Evolutionary conservation across 345 rosid species (phyloP).

Genomic region (Angophora floribunda): DNA sequence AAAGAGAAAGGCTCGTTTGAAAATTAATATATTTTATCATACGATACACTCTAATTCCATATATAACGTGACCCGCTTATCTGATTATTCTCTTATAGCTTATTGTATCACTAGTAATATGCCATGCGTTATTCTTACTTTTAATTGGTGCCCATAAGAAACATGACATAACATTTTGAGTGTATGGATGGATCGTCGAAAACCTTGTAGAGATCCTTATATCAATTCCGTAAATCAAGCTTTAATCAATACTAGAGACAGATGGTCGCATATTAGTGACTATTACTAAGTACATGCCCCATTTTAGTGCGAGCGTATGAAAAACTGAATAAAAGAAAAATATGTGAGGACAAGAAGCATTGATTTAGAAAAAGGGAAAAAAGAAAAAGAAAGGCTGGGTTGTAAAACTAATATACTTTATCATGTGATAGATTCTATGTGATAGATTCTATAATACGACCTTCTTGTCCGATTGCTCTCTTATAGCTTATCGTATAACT

Average conservation of each 20-base stretch:
- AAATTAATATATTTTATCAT: not conserved
- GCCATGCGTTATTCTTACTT: not conserved
- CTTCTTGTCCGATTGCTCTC: too few relatives aligned
- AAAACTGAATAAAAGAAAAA: too few relatives aligned
- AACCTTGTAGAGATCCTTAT: not conserved
- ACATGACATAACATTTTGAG: not conserved
- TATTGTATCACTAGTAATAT: not conserved
- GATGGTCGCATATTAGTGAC: not conserved
- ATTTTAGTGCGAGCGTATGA: not conserved
- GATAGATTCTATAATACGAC: too few relatives aligned
- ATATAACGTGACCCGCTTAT: not conserved
- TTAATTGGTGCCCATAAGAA: not conserved
- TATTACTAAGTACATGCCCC: not conserved
- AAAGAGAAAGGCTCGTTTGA: not conserved
- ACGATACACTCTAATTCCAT: not conserved
- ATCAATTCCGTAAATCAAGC: not conserved
- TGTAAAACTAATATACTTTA: too few relatives aligned
- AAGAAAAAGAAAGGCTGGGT: too few relatives aligned
- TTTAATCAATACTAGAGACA: not conserved
- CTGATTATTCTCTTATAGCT: not conserved
- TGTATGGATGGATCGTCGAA: not conserved
- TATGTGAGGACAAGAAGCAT: too few relatives aligned
- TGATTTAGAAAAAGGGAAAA: too few relatives aligned
- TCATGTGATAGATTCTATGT: too few relatives aligned
- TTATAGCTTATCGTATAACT: too few relatives aligned